Evolutionary conservation across 139 green algal genomes (phyloP).

Genomic region (Chlorella sp.): DNA sequence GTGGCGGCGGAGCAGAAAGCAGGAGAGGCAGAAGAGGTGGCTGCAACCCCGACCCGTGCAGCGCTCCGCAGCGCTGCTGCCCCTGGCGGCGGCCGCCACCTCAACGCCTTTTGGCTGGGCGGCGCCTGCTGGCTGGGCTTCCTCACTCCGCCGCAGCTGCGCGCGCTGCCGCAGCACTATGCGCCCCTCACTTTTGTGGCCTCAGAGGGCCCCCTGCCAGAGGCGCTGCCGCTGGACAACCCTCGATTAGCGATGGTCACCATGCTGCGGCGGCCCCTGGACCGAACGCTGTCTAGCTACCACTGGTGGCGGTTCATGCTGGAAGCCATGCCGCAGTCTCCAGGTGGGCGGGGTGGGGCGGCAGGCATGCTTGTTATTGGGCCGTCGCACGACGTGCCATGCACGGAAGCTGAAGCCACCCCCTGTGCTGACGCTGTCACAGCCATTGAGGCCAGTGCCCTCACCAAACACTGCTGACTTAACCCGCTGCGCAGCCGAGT

Average conservation of each 20-base stretch:
- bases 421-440: neutral
- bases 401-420: too few species aligned
- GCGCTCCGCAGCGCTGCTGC: neutral
- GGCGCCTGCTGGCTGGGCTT: constrained; percentile 39
- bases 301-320: constrained; percentile 41
- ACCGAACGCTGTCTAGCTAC: constrained; percentile 38
- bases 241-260: constrained; percentile 14
- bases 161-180: constrained; percentile 23
- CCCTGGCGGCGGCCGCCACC: neutral
- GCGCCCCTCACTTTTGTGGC: constrained; percentile 34
- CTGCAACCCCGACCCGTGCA: neutral
- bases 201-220: constrained; percentile 22
- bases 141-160: constrained; percentile 22
- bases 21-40: too few species aligned
- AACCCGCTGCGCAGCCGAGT: constrained; percentile 17
- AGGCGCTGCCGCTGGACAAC: constrained; percentile 22
- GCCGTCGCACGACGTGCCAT: too few species aligned
- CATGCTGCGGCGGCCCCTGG: constrained; percentile 23
- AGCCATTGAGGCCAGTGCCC: neutral
- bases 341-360: neutral
- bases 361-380: too few species aligned
- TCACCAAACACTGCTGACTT: neutral
- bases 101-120: constrained; percentile 23
- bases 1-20: too few species aligned
- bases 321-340: neutral